Base-by-base conservation (phyloP, 352 stramenopile species). In the Thraustochytrium striatum region DNA sequence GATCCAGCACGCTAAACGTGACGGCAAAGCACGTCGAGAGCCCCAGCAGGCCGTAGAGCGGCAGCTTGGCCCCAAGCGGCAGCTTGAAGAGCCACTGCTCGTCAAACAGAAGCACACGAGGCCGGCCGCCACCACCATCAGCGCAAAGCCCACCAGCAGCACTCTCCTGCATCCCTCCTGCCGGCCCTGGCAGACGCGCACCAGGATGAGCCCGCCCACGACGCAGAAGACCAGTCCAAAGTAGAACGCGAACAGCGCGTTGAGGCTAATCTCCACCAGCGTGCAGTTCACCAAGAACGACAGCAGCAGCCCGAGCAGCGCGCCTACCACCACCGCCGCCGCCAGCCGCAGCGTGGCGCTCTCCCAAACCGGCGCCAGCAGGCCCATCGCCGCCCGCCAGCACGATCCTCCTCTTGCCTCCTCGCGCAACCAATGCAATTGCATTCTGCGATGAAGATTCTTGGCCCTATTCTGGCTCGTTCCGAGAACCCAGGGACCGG, bases 221-320 rank as follows among this genome's bases (percentile, higher is more conserved):
- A 72, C 39, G 13, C 43, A 28, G 52, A 75, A 75, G 0, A 75
- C 19, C 19, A 75, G 61, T 28, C 65, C 65, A 72, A 61, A 75
- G 65, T 75, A 75, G 7, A 32, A 75, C 21, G 65, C n/a, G 25
- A 70, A 75, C 11, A 75, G 16, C 43, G 65, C 9, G 36, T 72
- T 75, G 41, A 75, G 30, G 65, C 65, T 75, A 32, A 75, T 75
- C 36, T 75, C 65, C 65, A 75, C 65, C 43, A 75, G 52, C 43
- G 65, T 62, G 52, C 65, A 75, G 52, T 75, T 75, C 21, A 75
- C 35, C 50, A 25, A 30, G 16, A 75, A 70, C 13, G 39, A 75
- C 43, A 75, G 36, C 25, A 38, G n/a, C 44, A 75, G 39, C 21
- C 65, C 65, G n/a, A 75, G 9, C 30, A 75, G 39, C 32, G 65